A percentile compares a stretch with the other conserved stretches of the same genome.
Evolutionary conservation across 1,284 basidiomycete species (phyloP).

Genomic region (Xerocomus amazonicus): DNA sequence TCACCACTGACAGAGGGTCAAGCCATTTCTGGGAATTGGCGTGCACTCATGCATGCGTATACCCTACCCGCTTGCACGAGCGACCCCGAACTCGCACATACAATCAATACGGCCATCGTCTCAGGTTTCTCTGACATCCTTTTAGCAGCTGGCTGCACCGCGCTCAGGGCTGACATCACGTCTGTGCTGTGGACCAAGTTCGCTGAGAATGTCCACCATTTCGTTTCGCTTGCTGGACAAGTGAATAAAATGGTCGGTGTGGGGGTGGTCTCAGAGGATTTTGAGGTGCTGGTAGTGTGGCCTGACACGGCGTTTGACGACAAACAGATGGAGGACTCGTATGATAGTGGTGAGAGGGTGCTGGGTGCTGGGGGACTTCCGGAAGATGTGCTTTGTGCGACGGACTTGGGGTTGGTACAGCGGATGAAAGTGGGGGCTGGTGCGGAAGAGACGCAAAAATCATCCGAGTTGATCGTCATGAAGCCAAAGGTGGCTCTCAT

Average conservation of each 20-base stretch:
- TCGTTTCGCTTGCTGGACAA: constrained; percentile 17
- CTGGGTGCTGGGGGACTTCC: not conserved
- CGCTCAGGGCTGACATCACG: constrained; percentile 4
- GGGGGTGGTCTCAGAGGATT: constrained; percentile 20
- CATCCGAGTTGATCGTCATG: constrained; percentile 11
- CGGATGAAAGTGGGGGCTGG: constrained; percentile 3
- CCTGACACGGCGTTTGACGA: constrained; percentile 11
- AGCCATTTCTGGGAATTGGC: constrained; percentile 20
- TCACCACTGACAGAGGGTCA: constrained; percentile 11
- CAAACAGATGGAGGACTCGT: constrained; percentile 15
- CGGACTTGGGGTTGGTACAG: constrained; percentile 13
- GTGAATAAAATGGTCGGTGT: constrained; percentile 14
- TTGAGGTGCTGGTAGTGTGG: constrained; percentile 13
- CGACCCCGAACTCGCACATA: constrained; percentile 12
- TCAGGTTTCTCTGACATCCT: constrained; percentile 18
- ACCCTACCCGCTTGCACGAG: constrained; percentile 8
- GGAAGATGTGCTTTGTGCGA: constrained; percentile 13
- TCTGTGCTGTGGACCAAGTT: constrained; percentile 14
- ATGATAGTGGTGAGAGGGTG: constrained; percentile 10
- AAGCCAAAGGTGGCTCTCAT: constrained; percentile 17
- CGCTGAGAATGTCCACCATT: constrained; percentile 11
- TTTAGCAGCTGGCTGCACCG: constrained; percentile 11
- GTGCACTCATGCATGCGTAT: constrained; percentile 14
- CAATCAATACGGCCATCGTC: constrained; percentile 6
- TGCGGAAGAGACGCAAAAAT: not conserved